Percentiles rank a stretch among this genome's conserved stretches.
phyloP scores from a whole-genome alignment of 371 early-diverging fungal species.

The Lichtheimia ornata region DNA sequence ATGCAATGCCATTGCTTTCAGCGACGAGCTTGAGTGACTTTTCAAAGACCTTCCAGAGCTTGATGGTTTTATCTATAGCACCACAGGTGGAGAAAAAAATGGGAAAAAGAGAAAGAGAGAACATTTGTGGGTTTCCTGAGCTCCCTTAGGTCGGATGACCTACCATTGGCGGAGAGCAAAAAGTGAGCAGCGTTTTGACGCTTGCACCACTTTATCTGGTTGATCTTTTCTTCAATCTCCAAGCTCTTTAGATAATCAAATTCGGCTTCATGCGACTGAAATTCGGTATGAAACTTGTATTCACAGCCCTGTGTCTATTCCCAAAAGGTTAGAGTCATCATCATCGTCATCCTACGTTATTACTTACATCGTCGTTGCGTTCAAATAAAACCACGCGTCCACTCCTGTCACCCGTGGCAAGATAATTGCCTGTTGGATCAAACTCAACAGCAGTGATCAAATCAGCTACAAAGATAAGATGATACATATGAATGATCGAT shows the following conservation, averaged over 20 bases:
- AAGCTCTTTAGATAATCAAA: conserved; percentile 99
- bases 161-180: conserved; percentile 96
- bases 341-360: too few relatives aligned
- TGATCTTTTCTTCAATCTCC: conserved; percentile 99
- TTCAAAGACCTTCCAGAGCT: conserved; percentile 98
- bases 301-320: conserved; percentile 97
- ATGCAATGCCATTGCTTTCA: conserved; percentile 63
- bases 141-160: background rate
- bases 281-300: conserved; percentile 98
- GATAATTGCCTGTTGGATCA: conserved; percentile 94
- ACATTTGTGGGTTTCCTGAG: background rate
- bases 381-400: conserved; percentile 98
- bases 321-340: background rate
- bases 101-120: background rate
- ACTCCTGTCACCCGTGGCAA: conserved; percentile 95
- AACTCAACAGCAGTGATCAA: conserved; percentile 98
- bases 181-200: conserved; percentile 95
- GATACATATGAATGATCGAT: background rate
- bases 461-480: conserved; percentile 72
- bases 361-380: conserved; percentile 90
- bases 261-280: conserved; percentile 99
- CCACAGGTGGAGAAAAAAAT: background rate
- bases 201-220: conserved; percentile 97
- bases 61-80: conserved; percentile 93
- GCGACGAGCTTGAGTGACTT: conserved; percentile 92